Evolutionary conservation across 2,329 filamentous ascomycete genomes (phyloP).

Genomic region (Zymoseptoria passerinii): DNA sequence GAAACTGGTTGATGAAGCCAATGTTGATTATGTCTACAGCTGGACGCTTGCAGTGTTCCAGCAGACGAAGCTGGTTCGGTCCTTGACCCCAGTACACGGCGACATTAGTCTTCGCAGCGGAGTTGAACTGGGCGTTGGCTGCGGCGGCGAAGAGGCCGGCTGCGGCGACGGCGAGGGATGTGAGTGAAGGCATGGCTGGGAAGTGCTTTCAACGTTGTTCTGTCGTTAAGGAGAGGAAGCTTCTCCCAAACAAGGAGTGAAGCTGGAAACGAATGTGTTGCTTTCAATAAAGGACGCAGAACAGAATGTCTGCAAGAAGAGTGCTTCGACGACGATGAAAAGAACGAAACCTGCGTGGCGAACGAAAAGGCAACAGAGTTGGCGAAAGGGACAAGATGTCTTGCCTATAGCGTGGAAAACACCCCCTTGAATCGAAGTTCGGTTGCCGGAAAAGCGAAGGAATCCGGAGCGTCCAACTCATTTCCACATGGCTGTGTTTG

Average conservation of each 20-base stretch:
- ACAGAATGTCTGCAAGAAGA: not conserved
- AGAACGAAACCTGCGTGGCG: not conserved
- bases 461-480: not conserved
- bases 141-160: constrained; percentile 22
- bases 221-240: constrained; percentile 10
- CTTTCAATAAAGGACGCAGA: constrained; percentile 1
- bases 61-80: constrained; percentile 39
- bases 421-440: not conserved
- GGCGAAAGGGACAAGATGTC: not conserved
- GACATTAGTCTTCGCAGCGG: constrained; percentile 40
- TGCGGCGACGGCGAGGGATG: constrained; percentile 2
- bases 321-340: not conserved
- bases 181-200: constrained; percentile 5
- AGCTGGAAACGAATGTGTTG: not conserved
- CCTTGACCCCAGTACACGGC: constrained; percentile 52
- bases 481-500: not conserved
- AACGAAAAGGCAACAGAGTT: not conserved
- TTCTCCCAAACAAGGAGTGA: constrained; percentile 2
- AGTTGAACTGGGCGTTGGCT: constrained; percentile 34
- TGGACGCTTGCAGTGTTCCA: constrained; percentile 44
- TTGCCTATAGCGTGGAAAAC: not conserved
- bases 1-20: constrained; percentile 49
- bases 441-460: not conserved
- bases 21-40: constrained; percentile 49
- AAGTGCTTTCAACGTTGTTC: not conserved